Base-by-base conservation (phyloP, 345 rosid species). In the Luvunga scandens region DNA sequence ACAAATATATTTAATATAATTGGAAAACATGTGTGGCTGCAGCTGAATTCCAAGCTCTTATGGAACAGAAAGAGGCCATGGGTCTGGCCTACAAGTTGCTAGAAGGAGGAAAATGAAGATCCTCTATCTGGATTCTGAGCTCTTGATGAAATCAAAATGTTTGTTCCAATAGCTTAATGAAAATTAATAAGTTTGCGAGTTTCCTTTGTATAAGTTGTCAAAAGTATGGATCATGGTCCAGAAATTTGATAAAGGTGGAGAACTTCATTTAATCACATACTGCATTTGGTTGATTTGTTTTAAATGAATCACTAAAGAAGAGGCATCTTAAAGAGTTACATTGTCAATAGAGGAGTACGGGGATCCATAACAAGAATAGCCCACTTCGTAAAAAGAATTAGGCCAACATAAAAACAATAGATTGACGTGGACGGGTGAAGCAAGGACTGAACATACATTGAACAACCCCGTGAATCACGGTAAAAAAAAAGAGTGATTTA, bases 11-110 rank as follows among this genome's bases (percentile, higher is more conserved):
- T 16, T 18, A 6, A 8, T 18, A 9, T 34, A 69, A 80, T 24
- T 24, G 19, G 45, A 3, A 21, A 12, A 24, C 6, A 45, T 31
- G 5, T 42, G 4, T 25, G 33, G 2, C 14, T 82, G 61, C 77
- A 78, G 84, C 69, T 42, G 73, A 82, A 56, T 78, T 18, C 38
- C 21, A 39, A 57, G 79, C 55, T 5, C 72, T 69, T 74, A 63
- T 21, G 72, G 38, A 74, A 78, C 73, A 78, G 34, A 9, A 55
- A 31, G n/a, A 31, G 14, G 68, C n/a, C 7, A 63, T 72, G 73
- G 48, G 50, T 21, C 28, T 25, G 25, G 34, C 53, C n/a, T 28
- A 13, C 60, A 55, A 36, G 24, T 28, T 38, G 62, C 33, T 5
- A 2, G 19, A 13, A 21, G n/a, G 25, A 5, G 66, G 38, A 39